Conservation (phyloP, 163 green algal genomes). For the Prototheca cutis region DNA sequence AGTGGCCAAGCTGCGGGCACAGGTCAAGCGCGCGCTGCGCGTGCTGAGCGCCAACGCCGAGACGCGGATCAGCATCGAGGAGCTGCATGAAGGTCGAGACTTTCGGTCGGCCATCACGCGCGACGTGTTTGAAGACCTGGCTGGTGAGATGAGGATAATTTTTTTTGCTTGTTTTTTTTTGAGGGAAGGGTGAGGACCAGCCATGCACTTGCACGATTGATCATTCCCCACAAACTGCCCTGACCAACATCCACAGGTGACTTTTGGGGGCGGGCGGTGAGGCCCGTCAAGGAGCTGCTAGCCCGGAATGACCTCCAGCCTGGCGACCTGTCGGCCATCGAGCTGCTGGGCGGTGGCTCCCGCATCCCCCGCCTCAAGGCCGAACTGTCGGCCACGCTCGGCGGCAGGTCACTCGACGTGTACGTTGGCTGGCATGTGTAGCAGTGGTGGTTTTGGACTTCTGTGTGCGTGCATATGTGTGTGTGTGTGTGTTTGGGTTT, state of each 20-base stretch:
- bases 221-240: too few relatives aligned
- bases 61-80: constrained; percentile 75
- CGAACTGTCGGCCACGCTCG: constrained; percentile 61
- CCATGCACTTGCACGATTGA: too few relatives aligned
- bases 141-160: too few relatives aligned
- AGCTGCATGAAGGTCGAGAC: constrained; percentile 79
- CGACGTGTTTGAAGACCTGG: constrained; percentile 75
- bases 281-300: constrained; percentile 40
- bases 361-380: constrained; percentile 72
- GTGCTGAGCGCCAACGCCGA: constrained; percentile 88
- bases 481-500: too few relatives aligned
- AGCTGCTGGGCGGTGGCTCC: constrained; percentile 85
- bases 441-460: too few relatives aligned
- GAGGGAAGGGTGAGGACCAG: too few relatives aligned
- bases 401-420: constrained; percentile 63
- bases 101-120: constrained; percentile 75
- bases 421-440: too few relatives aligned
- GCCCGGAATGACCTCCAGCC: constrained; percentile 58
- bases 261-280: not conserved
- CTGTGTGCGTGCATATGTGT: too few relatives aligned
- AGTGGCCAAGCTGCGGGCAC: constrained; percentile 81
- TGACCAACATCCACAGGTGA: too few relatives aligned
- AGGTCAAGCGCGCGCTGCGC: constrained; percentile 86
- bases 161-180: too few relatives aligned
- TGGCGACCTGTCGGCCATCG: constrained; percentile 66